These are phyloP conservation scores for Sporothrix protearum DNA, from an alignment of 2,329 filamentous ascomycete species.

Conservation along the genomic window DNA sequence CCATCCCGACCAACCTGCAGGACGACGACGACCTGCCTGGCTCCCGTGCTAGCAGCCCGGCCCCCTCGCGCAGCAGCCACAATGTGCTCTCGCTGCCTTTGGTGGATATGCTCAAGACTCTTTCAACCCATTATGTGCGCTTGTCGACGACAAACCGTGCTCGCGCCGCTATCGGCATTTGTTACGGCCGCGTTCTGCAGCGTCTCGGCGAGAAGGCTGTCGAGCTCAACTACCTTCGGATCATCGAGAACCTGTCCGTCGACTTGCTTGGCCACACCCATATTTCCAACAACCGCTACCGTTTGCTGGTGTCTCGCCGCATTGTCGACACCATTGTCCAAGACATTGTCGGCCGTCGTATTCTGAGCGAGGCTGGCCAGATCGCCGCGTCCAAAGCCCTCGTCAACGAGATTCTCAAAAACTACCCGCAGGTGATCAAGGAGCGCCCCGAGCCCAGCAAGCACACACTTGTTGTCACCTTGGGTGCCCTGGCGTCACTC, in stretches of 20 bases:
- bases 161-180: slow-evolving; percentile 78
- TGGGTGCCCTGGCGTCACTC: slow-evolving; percentile 76
- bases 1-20: slow-evolving; percentile 46
- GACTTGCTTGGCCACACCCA: slow-evolving; percentile 75
- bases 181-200: slow-evolving; percentile 77
- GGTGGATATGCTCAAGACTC: slow-evolving; percentile 69
- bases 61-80: slow-evolving; percentile 65
- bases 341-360: slow-evolving; percentile 72
- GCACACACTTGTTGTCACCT: slow-evolving; percentile 71
- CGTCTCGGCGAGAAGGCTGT: slow-evolving; percentile 78
- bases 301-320: slow-evolving; percentile 76
- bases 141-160: slow-evolving; percentile 74
- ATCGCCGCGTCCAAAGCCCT: slow-evolving; percentile 75
- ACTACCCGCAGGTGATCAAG: slow-evolving; percentile 85
- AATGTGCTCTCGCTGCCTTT: slow-evolving; percentile 68
- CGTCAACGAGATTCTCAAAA: slow-evolving; percentile 85
- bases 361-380: slow-evolving; percentile 87
- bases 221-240: slow-evolving; percentile 74
- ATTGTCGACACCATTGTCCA: slow-evolving; percentile 82
- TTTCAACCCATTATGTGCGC: slow-evolving; percentile 78
- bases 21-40: slow-evolving; percentile 67
- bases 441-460: slow-evolving; percentile 88
- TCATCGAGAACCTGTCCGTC: slow-evolving; percentile 74
- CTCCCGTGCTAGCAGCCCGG: slow-evolving; percentile 68
- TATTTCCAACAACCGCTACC: slow-evolving; percentile 80